Conservation (phyloP, 23 red algal genomes). For the Gracilaria domingensis region DNA sequence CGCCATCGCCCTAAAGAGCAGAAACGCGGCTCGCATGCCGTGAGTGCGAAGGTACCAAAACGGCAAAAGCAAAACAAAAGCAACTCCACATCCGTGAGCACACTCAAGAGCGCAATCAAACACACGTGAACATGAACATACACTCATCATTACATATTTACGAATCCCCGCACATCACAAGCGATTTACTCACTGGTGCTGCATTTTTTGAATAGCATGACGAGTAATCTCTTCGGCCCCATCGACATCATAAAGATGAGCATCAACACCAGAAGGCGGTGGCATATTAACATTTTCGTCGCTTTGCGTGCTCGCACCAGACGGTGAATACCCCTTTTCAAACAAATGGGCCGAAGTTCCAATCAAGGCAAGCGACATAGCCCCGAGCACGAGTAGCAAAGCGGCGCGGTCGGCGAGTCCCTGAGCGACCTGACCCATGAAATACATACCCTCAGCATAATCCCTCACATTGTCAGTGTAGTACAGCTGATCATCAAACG, state of each 20-base stretch:
- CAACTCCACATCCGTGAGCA: too few relatives aligned
- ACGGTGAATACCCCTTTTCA: slow-evolving; percentile 38
- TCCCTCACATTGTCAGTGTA: slow-evolving; percentile 3
- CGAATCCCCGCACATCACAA: background rate
- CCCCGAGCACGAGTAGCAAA: slow-evolving; percentile 55
- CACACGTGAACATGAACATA: too few relatives aligned
- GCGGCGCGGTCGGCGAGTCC: slow-evolving; percentile 64
- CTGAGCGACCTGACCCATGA: slow-evolving; percentile 65
- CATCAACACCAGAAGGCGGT: slow-evolving; percentile 46
- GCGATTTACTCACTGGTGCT: background rate
- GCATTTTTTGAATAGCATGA: background rate
- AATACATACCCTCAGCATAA: slow-evolving; percentile 39
- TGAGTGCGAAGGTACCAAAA: too few relatives aligned
- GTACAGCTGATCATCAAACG: slow-evolving; percentile 59
- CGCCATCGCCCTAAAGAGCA: background rate
- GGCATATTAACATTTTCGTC: background rate
- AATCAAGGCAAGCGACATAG: slow-evolving; percentile 59
- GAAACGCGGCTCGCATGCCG: background rate
- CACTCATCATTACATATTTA: too few relatives aligned
- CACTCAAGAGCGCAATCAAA: too few relatives aligned
- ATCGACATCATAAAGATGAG: slow-evolving; percentile 41
- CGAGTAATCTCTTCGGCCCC: background rate
- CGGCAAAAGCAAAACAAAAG: too few relatives aligned
- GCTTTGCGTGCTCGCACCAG: background rate
- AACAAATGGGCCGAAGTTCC: slow-evolving; percentile 53